Conservation (phyloP, 2,329 filamentous ascomycete genomes). For the Arthrobotrys sinensis region DNA sequence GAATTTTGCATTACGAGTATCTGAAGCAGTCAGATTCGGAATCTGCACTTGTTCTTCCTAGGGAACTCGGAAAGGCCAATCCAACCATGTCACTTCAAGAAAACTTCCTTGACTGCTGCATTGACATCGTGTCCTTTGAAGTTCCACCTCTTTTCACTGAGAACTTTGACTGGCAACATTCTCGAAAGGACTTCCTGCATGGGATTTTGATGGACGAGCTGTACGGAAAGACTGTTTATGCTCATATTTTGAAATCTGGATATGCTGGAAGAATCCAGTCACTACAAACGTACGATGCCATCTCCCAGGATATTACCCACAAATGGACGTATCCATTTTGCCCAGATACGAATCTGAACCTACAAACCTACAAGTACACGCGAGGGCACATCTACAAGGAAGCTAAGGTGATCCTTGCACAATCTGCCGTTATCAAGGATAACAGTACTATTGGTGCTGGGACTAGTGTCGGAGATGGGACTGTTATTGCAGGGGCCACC, state of each 20-base stretch:
- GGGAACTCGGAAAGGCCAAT: constrained; percentile 81
- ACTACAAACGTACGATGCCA: constrained; percentile 88
- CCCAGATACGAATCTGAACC: constrained; percentile 87
- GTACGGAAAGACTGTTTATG: constrained; percentile 96
- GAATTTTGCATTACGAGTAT: constrained; percentile 95
- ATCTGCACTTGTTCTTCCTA: constrained; percentile 80
- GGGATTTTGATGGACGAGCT: constrained; percentile 96
- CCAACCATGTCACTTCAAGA: constrained; percentile 85
- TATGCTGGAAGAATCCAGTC: constrained; percentile 91
- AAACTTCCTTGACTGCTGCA: constrained; percentile 92
- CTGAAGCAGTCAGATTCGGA: constrained; percentile 79
- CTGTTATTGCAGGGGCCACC: constrained; percentile 80
- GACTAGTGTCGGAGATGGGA: constrained; percentile 81
- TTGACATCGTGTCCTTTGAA: constrained; percentile 97
- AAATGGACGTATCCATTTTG: constrained; percentile 91
- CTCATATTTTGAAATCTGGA: constrained; percentile 84
- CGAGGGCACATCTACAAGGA: constrained; percentile 83
- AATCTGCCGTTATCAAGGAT: constrained; percentile 78
- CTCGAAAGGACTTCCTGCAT: constrained; percentile 88
- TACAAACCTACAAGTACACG: constrained; percentile 81
- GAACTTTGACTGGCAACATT: constrained; percentile 95
- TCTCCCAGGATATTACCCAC: constrained; percentile 87
- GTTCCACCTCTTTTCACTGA: constrained; percentile 96
- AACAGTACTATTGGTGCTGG: constrained; percentile 82
- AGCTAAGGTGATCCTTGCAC: constrained; percentile 80